Evolutionary conservation across 179 eudicot genomes (phyloP), one percentile per base, ranked within the genome.

Genomic region (Beta macrorhiza): DNA sequence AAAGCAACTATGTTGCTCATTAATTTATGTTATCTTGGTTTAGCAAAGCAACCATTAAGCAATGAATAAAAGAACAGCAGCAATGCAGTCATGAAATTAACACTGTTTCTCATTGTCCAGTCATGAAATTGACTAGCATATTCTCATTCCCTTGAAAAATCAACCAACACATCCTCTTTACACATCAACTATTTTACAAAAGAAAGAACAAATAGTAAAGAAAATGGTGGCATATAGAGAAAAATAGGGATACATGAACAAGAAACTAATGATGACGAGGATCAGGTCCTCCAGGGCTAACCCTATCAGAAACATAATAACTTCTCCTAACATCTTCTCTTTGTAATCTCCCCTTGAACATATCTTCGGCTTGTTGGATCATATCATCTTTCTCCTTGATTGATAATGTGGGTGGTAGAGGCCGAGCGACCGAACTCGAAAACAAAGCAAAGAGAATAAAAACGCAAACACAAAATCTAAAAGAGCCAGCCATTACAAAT

Each of bases 251-350:
- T 19, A 68, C 52, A 65, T 17, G 12, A 42, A 15, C 13, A 45
- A 17, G 25, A 6, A 32, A 37, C 67, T 79, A 80, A 32, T 83
- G 86, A 55, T 83, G 86, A 67, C 75, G 86, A 14, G 86, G 86
- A 53, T 83, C 86, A 42, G 86, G 86, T 69, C 86, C 86, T 19
- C 86, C 86, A 2, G 86, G 86, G 45, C 52, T 80, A 6, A 67
- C 53, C 20, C 86, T 63, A 63, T 79, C 80, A 11, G 86, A 75
- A 59, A 75, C 80, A 70, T 49, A 52, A 15, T 75, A 79, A 62
- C 86, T 79, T 20, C 80, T 58, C 17, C 52, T 14, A 10, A 67
- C 71, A 49, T 58, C 64, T 29, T 67, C 69, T 73, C 49, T 74
- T 47, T 55, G 75, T 63, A 83, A 56, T 68, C 85, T 74, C 17